phyloP scores from a whole-genome alignment of 1,139 yeast genomes.

The Citeromyces hawaiiensis region DNA sequence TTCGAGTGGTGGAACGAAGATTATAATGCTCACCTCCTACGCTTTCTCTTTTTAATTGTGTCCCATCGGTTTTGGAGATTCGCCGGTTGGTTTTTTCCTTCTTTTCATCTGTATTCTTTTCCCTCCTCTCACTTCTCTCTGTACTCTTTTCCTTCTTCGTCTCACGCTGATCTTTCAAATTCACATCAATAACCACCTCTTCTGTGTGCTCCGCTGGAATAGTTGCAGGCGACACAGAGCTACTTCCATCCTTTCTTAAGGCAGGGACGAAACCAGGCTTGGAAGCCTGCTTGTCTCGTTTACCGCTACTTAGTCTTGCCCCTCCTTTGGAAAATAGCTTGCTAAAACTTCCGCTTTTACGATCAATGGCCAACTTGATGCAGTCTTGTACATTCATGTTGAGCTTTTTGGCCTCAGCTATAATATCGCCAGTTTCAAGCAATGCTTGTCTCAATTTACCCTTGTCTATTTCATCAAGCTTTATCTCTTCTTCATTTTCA shows the following conservation, averaged over 20 bases:
- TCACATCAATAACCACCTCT: not conserved
- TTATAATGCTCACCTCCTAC: slow-evolving; percentile 3
- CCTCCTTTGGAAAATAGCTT: not conserved
- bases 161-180: too few species aligned
- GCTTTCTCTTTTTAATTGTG: not conserved
- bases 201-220: not conserved
- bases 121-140: not conserved
- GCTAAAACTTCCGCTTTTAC: not conserved
- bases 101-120: not conserved
- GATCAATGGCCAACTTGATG: slow-evolving; percentile 8
- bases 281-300: not conserved
- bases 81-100: not conserved
- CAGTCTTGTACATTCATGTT: slow-evolving; percentile 14
- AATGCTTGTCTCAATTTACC: slow-evolving; percentile 1
- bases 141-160: too few species aligned
- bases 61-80: not conserved
- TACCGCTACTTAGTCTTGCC: not conserved
- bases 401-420: slow-evolving; percentile 14
- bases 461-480: slow-evolving; percentile 4
- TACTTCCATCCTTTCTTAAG: not conserved
- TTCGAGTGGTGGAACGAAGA: slow-evolving; percentile 3
- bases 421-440: slow-evolving; percentile 6
- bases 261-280: not conserved
- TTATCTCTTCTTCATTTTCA: slow-evolving; percentile 17
- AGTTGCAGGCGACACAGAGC: not conserved